These are phyloP conservation scores for Pichia eremophila DNA, from an alignment of 805 yeast genomes.

Conservation along the genomic window DNA sequence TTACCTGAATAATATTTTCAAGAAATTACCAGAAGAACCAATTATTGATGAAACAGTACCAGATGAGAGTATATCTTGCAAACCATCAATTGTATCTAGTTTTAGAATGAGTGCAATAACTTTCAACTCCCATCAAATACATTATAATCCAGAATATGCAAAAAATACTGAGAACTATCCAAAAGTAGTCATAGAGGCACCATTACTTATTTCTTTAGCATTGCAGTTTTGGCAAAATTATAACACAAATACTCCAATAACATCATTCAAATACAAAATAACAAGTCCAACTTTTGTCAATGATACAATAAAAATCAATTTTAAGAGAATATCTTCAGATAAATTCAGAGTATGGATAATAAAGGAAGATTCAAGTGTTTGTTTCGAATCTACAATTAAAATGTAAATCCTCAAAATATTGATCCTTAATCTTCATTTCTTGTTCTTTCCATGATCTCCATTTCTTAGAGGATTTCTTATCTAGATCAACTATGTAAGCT, in stretches of 20 bases:
- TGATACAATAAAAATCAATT: constrained; percentile 25
- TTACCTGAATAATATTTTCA: constrained; percentile 41
- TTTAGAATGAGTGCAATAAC: constrained; percentile 67
- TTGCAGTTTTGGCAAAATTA: constrained; percentile 35
- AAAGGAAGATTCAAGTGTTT: constrained; percentile 3
- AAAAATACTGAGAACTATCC: constrained; percentile 48
- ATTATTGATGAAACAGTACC: constrained; percentile 8
- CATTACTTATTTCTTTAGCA: constrained; percentile 55
- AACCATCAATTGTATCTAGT: constrained; percentile 35
- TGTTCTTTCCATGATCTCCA: constrained; percentile 34
- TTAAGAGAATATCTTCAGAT: constrained; percentile 3
- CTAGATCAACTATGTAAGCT: constrained; percentile 37
- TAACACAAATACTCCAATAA: constrained; percentile 11
- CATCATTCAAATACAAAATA: constrained; percentile 39
- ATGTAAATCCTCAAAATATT: constrained; percentile 2
- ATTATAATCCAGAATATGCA: constrained; percentile 55
- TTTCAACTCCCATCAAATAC: constrained; percentile 78
- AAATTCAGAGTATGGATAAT: constrained; percentile 20
- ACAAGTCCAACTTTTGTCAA: constrained; percentile 39
- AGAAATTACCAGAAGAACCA: background rate
- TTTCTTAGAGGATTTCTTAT: constrained; percentile 35
- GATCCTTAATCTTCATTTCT: constrained; percentile 14
- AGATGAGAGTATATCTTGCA: constrained; percentile 21
- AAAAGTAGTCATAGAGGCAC: constrained; percentile 67
- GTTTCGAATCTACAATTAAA: constrained; percentile 13